These are phyloP conservation scores for Linanthus parryae DNA, from an alignment of 148 eudicot species.

Conservation along the genomic window DNA sequence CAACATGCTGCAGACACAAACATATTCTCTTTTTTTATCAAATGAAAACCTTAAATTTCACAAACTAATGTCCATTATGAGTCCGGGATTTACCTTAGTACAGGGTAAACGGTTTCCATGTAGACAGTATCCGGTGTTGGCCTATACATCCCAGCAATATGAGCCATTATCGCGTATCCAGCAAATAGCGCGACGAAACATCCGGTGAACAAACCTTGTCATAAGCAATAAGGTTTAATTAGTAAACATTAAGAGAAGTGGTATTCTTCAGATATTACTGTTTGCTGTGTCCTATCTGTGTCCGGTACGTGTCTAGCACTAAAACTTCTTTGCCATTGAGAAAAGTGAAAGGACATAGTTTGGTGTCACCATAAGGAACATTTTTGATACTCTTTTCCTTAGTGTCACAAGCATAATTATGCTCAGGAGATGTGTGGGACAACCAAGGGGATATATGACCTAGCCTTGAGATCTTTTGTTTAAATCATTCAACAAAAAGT, in stretches of 20 bases:
- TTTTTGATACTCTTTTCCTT: slow-evolving; percentile 11
- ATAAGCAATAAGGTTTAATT: no score
- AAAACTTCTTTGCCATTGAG: background rate
- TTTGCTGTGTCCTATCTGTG: background rate
- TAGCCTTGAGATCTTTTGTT: slow-evolving; percentile 17
- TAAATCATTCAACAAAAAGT: slow-evolving; percentile 32
- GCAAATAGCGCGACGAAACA: slow-evolving; percentile 70
- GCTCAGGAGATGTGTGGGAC: slow-evolving; percentile 13
- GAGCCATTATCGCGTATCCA: slow-evolving; percentile 93
- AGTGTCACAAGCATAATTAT: slow-evolving; percentile 13
- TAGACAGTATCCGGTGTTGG: slow-evolving; percentile 54
- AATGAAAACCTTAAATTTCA: no score
- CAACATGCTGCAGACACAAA: slow-evolving; percentile 65
- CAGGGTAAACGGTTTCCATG: slow-evolving; percentile 97
- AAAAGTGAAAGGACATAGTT: slow-evolving; percentile 1
- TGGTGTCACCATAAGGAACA: slow-evolving; percentile 13
- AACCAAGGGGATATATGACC: slow-evolving; percentile 10
- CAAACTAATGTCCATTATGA: no score
- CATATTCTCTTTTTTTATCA: no score
- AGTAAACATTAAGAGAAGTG: no score
- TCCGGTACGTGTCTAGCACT: slow-evolving; percentile 16
- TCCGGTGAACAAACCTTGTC: slow-evolving; percentile 75
- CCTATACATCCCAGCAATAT: slow-evolving; percentile 66
- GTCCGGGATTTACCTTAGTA: slow-evolving; percentile 63
- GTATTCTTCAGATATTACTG: no score